A percentile compares a stretch with the other conserved stretches of the same genome.
Evolutionary conservation across 2,329 filamentous ascomycete species (phyloP).

Genomic region (Lachnellula hyalina): DNA sequence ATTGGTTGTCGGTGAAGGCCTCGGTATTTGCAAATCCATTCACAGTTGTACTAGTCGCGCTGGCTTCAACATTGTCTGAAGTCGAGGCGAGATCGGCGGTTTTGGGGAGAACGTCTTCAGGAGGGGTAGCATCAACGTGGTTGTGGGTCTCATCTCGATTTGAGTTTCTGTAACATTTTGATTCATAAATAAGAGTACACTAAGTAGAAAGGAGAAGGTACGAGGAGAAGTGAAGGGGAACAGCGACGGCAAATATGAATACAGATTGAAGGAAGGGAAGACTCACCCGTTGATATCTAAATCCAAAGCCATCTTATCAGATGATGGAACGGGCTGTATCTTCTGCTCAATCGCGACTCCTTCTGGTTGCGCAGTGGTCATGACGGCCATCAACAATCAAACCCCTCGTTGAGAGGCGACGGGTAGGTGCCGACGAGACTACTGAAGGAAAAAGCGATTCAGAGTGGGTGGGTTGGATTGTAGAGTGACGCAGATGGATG

Average conservation of each 20-base stretch:
- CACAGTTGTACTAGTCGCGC: slow-evolving; percentile 10
- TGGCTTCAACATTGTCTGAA: slow-evolving; percentile 5
- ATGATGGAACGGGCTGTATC: slow-evolving; percentile 40
- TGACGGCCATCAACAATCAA: slow-evolving; percentile 44
- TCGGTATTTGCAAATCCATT: slow-evolving; percentile 23
- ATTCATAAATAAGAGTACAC: slow-evolving; percentile 31
- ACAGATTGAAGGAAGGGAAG: slow-evolving; percentile 28
- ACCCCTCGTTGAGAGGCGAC: slow-evolving; percentile 19
- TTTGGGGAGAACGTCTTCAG: slow-evolving; percentile 17
- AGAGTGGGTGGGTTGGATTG: background rate
- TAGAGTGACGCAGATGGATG: background rate
- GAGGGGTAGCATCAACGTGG: slow-evolving; percentile 17
- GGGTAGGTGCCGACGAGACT: background rate
- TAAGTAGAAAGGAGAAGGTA: slow-evolving; percentile 25
- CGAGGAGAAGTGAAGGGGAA: slow-evolving; percentile 9
- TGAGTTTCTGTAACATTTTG: slow-evolving; percentile 28
- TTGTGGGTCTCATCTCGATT: slow-evolving; percentile 24
- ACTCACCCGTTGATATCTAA: slow-evolving; percentile 56
- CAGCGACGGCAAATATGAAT: slow-evolving; percentile 2
- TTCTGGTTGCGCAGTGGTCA: slow-evolving; percentile 42
- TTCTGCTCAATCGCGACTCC: slow-evolving; percentile 43
- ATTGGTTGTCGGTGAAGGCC: slow-evolving; percentile 28
- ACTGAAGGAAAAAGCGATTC: no score
- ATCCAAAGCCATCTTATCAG: slow-evolving; percentile 48
- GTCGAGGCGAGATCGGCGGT: slow-evolving; percentile 6